A percentile compares a stretch with the other conserved stretches of the same genome.
phyloP scores from a whole-genome alignment of 306 rosid species.

The Gillenia trifoliata region DNA sequence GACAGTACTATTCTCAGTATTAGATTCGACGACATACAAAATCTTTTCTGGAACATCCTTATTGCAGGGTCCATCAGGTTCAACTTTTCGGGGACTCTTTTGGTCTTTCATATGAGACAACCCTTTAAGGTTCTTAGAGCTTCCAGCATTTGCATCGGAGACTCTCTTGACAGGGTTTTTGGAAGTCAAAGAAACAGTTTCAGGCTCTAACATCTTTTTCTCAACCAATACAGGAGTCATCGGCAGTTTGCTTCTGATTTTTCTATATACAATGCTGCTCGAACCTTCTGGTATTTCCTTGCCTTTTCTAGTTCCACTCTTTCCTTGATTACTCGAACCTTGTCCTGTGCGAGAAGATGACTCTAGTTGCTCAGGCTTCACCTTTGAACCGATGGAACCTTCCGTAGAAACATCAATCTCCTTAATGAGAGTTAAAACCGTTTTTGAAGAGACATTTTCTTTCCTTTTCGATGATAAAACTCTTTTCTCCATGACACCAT shows the following conservation, averaged over 20 bases:
- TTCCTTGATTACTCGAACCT: not conserved
- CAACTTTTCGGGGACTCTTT: constrained; percentile 15
- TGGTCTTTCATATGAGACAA: constrained; percentile 19
- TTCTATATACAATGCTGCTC: constrained; percentile 24
- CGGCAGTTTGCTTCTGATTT: constrained; percentile 21
- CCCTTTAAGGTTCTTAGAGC: constrained; percentile 15
- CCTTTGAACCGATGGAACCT: constrained; percentile 11
- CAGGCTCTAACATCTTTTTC: constrained; percentile 22
- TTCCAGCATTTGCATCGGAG: constrained; percentile 19
- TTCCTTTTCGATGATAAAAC: constrained; percentile 19
- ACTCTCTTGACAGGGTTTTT: constrained; percentile 28
- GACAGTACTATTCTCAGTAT: constrained; percentile 25
- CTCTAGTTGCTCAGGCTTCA: constrained; percentile 2
- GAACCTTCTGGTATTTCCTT: constrained; percentile 12
- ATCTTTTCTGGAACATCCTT: constrained; percentile 40
- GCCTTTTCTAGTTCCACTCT: constrained; percentile 10
- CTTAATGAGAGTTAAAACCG: constrained; percentile 23
- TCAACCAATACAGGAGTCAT: constrained; percentile 21
- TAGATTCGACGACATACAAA: constrained; percentile 36
- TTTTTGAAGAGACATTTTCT: constrained; percentile 23
- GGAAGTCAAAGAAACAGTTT: constrained; percentile 25
- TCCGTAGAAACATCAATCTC: constrained; percentile 32
- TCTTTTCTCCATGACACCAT: constrained; percentile 27
- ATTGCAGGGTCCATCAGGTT: constrained; percentile 22
- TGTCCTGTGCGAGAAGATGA: not conserved